Conservation (phyloP, 139 green algal species). For the Closterium sp. region DNA sequence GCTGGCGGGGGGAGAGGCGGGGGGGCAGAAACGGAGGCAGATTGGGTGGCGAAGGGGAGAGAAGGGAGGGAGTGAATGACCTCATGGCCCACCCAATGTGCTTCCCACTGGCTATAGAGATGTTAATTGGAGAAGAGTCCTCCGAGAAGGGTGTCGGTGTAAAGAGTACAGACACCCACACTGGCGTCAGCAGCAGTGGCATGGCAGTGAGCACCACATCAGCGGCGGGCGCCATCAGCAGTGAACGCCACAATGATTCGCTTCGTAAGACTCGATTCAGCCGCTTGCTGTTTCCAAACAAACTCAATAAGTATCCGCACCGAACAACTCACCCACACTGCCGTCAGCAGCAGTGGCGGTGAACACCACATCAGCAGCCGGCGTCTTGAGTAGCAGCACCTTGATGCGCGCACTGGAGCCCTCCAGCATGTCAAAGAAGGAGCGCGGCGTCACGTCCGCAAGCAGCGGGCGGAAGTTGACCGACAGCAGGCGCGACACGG, state of each 20-base stretch:
- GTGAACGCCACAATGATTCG: too few relatives aligned
- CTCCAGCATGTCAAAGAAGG: background rate
- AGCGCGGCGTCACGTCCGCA: background rate
- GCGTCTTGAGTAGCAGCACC: background rate
- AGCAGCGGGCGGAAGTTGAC: slow-evolving; percentile 4
- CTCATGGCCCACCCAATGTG: too few relatives aligned
- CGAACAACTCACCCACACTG: slow-evolving; percentile 11
- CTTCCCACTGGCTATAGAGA: too few relatives aligned
- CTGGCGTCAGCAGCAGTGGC: too few relatives aligned
- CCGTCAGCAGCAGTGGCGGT: background rate
- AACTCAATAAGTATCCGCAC: background rate
- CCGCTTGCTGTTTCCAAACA: too few relatives aligned
- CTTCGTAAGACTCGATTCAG: too few relatives aligned
- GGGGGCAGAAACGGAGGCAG: slow-evolving; percentile 1
- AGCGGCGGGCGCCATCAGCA: too few relatives aligned
- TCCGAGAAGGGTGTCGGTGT: too few relatives aligned
- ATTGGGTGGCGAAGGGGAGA: slow-evolving; percentile 4
- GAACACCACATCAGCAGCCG: background rate
- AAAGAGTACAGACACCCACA: too few relatives aligned
- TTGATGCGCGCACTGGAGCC: background rate
- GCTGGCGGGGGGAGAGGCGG: background rate
- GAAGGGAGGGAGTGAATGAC: background rate
- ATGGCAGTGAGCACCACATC: too few relatives aligned
- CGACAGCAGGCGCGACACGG: background rate
- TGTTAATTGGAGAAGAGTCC: too few relatives aligned